Base-by-base conservation (phyloP, 179 eudicot genomes). In the Actinidia chinensis region DNA sequence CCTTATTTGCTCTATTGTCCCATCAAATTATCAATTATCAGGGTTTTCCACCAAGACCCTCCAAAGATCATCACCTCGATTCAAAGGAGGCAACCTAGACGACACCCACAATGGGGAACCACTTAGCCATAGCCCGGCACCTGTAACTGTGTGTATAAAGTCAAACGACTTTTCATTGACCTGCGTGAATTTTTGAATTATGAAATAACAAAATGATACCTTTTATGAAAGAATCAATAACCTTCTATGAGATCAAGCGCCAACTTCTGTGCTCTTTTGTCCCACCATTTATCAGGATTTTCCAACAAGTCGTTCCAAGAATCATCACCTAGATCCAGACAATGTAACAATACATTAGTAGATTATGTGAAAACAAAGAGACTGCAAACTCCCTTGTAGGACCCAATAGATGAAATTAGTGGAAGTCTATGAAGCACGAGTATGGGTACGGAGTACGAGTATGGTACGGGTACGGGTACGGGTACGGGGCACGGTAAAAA, bases 241-340 rank as follows among this genome's bases (percentile, higher is more conserved):
- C 40, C 67, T 20, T n/a, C 5, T n/a, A 13, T 14, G 28, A 20
- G 20, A 74, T 55, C 52, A 20, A 58, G 36, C 2, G 5, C 42
- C 70, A 84, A 79, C 86, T 85, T 87, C n/a, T 42, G 20, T n/a
- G 23, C 47, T 78, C 90, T 82, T 56, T 85, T 82, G 81, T 85
- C 90, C 88, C 88, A 85, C 90, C 90, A 87, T 70, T 80, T 78
- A 28, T 56, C 60, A 43, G 87, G 87, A 78, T 85, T 84, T 75
- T 83, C 85, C 18, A 82, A 79, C 84, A 87, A 82, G 70, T 81
- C 52, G 67, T 78, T 83, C 90, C 90, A 85, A 54, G 73, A 73
- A 47, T 76, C 85, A 55, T 76, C 83, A 8, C 17, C 68, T 71
- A n/a, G 33, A 69, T 40, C 78, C 50, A 52, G 52, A 20, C 33